These are phyloP conservation scores for Vicia sativa DNA, from an alignment of 306 rosid species.

Conservation along the genomic window DNA sequence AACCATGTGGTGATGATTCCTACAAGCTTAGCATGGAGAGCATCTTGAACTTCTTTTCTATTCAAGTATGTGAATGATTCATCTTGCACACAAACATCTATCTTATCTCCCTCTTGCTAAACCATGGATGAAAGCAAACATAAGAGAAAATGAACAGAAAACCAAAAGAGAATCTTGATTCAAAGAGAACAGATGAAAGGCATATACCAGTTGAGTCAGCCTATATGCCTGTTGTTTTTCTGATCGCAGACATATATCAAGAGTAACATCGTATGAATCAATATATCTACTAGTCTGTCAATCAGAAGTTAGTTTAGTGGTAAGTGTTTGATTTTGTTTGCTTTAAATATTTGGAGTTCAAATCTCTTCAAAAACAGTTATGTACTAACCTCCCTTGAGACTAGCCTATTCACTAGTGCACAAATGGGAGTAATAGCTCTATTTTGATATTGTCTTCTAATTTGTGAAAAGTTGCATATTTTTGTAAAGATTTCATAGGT, in stretches of 20 bases:
- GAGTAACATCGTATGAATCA: constrained; percentile 53
- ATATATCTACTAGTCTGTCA: constrained; percentile 23
- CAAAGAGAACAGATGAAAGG: neutral
- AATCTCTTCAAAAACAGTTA: neutral
- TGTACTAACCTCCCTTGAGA: constrained; percentile 38
- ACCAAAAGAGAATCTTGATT: neutral
- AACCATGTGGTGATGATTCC: constrained; percentile 56
- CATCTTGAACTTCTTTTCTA: constrained; percentile 61
- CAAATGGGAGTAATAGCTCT: constrained; percentile 44
- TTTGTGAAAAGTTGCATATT: constrained; percentile 59
- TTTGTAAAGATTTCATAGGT: constrained; percentile 45
- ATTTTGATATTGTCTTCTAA: constrained; percentile 44
- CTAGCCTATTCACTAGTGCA: constrained; percentile 36
- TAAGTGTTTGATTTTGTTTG: neutral
- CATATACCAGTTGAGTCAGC: constrained; percentile 50
- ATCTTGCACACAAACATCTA: constrained; percentile 78
- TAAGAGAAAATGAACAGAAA: neutral
- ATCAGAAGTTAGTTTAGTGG: neutral
- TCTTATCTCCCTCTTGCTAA: constrained; percentile 50
- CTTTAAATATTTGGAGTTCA: neutral
- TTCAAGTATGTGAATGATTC: constrained; percentile 58
- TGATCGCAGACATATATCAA: constrained; percentile 57
- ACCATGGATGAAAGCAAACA: neutral
- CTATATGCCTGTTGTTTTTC: constrained; percentile 43
- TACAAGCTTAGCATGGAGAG: constrained; percentile 75